phyloP scores from a whole-genome alignment of 345 rosid species.

The Dimocarpus longan region DNA sequence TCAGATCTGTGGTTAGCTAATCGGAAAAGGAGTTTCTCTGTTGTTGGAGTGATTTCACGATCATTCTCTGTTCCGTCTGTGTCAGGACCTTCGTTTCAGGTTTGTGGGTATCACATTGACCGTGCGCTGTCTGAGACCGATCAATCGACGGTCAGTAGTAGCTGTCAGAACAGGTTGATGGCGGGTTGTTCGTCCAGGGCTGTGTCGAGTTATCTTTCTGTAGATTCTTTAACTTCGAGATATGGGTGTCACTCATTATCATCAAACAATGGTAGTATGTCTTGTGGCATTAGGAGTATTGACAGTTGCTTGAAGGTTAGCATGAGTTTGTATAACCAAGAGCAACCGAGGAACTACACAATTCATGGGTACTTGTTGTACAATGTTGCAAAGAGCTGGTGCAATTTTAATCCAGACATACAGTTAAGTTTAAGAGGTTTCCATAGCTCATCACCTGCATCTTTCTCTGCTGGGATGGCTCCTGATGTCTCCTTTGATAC shows the following conservation, averaged over 20 bases:
- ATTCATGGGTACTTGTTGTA: slow-evolving; percentile 54
- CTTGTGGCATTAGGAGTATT: slow-evolving; percentile 33
- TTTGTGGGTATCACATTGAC: slow-evolving; percentile 84
- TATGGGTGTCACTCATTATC: slow-evolving; percentile 24
- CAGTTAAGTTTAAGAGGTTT: slow-evolving; percentile 57
- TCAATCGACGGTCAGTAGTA: slow-evolving; percentile 33
- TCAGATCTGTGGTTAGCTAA: slow-evolving; percentile 55
- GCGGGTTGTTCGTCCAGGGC: slow-evolving; percentile 52
- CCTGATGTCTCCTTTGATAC: slow-evolving; percentile 68
- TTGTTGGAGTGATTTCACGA: slow-evolving; percentile 76
- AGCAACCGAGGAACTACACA: slow-evolving; percentile 41
- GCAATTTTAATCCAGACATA: slow-evolving; percentile 27
- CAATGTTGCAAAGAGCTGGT: slow-evolving; percentile 57
- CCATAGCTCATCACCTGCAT: slow-evolving; percentile 48
- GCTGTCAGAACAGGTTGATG: slow-evolving; percentile 46
- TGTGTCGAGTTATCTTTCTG: slow-evolving; percentile 35
- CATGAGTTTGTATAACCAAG: slow-evolving; percentile 60
- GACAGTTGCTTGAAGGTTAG: slow-evolving; percentile 48
- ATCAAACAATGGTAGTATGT: slow-evolving; percentile 27
- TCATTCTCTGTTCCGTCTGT: slow-evolving; percentile 87
- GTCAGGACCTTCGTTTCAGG: slow-evolving; percentile 86
- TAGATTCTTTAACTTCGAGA: slow-evolving; percentile 44
- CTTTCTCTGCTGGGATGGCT: slow-evolving; percentile 63
- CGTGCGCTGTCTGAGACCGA: slow-evolving; percentile 46
- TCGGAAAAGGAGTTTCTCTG: slow-evolving; percentile 71